A percentile compares a stretch with the other conserved stretches of the same genome.
Conservation (phyloP, 306 rosid species). For the Vigna radiata region DNA sequence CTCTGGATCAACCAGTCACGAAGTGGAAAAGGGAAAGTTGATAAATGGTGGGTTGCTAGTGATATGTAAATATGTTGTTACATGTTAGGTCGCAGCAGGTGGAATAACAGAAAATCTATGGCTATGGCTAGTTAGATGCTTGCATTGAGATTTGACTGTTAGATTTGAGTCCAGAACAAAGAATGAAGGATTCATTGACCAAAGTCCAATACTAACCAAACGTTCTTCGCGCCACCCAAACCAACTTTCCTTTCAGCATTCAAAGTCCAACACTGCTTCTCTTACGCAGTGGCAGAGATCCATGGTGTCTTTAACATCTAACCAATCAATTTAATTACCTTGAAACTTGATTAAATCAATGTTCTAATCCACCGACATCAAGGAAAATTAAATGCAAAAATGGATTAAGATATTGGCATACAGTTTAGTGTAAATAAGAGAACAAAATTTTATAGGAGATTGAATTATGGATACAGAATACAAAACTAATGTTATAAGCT, state of each 20-base stretch:
- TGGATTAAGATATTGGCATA: neutral
- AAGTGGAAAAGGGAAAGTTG: neutral
- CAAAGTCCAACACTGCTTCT: constrained; percentile 21
- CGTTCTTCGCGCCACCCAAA: constrained; percentile 24
- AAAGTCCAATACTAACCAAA: constrained; percentile 28
- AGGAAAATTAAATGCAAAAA: neutral
- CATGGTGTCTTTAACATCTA: neutral
- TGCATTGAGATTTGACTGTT: constrained; percentile 41
- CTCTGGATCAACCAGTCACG: neutral
- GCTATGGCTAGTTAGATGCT: constrained; percentile 26
- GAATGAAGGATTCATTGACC: constrained; percentile 36
- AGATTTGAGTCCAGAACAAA: constrained; percentile 37
- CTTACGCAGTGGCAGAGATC: neutral
- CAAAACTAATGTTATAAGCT: neutral
- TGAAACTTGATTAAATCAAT: neutral
- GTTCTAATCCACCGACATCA: constrained; percentile 6
- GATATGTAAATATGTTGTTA: neutral
- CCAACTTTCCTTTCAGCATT: constrained; percentile 30
- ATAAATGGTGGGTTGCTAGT: neutral
- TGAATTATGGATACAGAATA: neutral
- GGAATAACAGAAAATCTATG: constrained; percentile 13
- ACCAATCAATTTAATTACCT: neutral
- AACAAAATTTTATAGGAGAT: neutral
- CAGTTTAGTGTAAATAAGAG: neutral
- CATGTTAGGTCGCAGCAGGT: constrained; percentile 20